A percentile compares a stretch with the other conserved stretches of the same genome.
phyloP scores from a whole-genome alignment of 2,329 filamentous ascomycete genomes.

The Diaporthe sp. region DNA sequence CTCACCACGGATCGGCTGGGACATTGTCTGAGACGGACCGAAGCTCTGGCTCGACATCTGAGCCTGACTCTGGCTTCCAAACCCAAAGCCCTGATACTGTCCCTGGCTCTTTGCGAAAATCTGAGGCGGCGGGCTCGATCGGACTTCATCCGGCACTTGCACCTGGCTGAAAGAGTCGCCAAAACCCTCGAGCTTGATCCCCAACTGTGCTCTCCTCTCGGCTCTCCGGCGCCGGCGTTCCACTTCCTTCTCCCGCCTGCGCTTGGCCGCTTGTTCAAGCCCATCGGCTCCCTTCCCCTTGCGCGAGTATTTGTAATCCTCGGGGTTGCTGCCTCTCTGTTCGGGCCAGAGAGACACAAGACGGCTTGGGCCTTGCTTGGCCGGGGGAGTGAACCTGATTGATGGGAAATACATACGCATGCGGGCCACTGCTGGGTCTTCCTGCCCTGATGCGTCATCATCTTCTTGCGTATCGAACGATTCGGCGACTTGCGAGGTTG shows the following conservation, averaged over 20 bases:
- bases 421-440: conserved; percentile 49
- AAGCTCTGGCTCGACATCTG: conserved; percentile 38
- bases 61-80: conserved; percentile 35
- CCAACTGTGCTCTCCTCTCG: conserved; percentile 42
- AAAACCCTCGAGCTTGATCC: conserved; percentile 41
- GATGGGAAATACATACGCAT: conserved; percentile 51
- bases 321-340: conserved; percentile 49
- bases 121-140: conserved; percentile 35
- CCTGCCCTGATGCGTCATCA: not conserved
- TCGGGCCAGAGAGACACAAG: conserved; percentile 52
- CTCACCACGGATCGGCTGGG: conserved; percentile 58
- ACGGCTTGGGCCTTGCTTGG: conserved; percentile 42
- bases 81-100: conserved; percentile 17
- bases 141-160: conserved; percentile 8
- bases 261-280: conserved; percentile 20
- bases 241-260: conserved; percentile 40
- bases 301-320: conserved; percentile 47
- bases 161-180: conserved; percentile 36
- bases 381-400: conserved; percentile 46
- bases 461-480: conserved; percentile 2
- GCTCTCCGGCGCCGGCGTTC: conserved; percentile 44
- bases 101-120: conserved; percentile 26
- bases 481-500: conserved; percentile 33
- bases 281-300: conserved; percentile 15
- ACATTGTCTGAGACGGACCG: conserved; percentile 51